phyloP scores from a whole-genome alignment of 1,139 yeast species.

The Suhomyces panamericanus region DNA sequence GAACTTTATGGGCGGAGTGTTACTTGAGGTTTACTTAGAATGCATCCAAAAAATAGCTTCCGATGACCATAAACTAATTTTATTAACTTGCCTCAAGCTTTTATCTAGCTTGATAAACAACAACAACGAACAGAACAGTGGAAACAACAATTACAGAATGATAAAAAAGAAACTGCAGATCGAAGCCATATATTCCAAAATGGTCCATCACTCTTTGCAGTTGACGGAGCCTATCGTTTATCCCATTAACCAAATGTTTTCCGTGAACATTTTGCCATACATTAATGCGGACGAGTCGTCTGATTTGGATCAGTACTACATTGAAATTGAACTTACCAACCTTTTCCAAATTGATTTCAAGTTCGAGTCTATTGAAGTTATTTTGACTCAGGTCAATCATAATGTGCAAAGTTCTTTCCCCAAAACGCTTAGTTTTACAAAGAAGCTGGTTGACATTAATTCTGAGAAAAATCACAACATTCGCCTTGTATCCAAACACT shows the following conservation, averaged over 20 bases:
- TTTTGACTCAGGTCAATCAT: constrained; percentile 10
- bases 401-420: constrained; percentile 7
- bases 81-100: constrained; percentile 36
- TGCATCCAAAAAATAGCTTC: constrained; percentile 55
- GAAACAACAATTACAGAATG: constrained; percentile 33
- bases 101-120: constrained; percentile 30
- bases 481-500: constrained; percentile 24
- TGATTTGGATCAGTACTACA: constrained; percentile 22
- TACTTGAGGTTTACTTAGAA: constrained; percentile 65
- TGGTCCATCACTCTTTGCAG: constrained; percentile 22
- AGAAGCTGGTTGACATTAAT: constrained; percentile 13
- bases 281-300: constrained; percentile 25
- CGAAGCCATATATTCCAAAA: constrained; percentile 23
- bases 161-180: constrained; percentile 25
- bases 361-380: constrained; percentile 23
- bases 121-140: constrained; percentile 18
- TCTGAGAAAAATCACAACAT: constrained; percentile 17
- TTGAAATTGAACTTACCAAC: constrained; percentile 28
- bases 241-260: constrained; percentile 34
- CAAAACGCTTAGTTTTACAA: constrained; percentile 13
- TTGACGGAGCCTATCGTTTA: constrained; percentile 23
- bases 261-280: constrained; percentile 26
- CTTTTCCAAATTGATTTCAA: constrained; percentile 28
- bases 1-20: constrained; percentile 65
- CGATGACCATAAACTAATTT: constrained; percentile 19